Evolutionary conservation across 2,329 filamentous ascomycete genomes (phyloP), one percentile per base, ranked within the genome.

Genomic region (Fusarium longipes): DNA sequence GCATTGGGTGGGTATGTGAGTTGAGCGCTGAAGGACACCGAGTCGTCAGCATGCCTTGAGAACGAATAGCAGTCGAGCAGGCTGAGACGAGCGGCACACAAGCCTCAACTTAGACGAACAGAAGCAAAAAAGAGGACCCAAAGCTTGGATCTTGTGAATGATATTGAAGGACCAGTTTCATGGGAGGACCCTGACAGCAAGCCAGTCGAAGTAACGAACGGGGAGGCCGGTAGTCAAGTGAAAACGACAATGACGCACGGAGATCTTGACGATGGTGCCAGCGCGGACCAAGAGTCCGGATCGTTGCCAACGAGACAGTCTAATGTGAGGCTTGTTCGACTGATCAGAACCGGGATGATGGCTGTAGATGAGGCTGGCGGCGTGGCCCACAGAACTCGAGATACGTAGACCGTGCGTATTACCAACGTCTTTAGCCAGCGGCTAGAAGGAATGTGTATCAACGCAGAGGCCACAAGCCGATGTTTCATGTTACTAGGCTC

Each of bases 351-450:
- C 36, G 43, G 71, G 71, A 73, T 73, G 29, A 72, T 73, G 71
- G 71, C 52, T 73, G 71, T 65, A 71, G 45, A 55, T 68, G 67
- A 72, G 67, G 65, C 65, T 72, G 70, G 68, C 56, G 54, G 51
- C 48, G 38, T 27, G 69, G 33, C 48, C 71, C 70, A 69, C 67
- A 57, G 39, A 42, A 50, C 45, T 58, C 61, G 51, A 52, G 57
- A 62, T 49, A 68, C 67, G 57, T 60, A 66, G 64, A 33, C 50
- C 60, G 50, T 68, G 60, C 55, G 44, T 51, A 32, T 32, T 24
- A 27, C 30, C 30, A 43, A 27, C n/a, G 25, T 33, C 25, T 38
- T 40, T 45, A 39, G 30, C 47, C 43, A 59, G 44, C 35, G 24
- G 48, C 4, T 17, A 43, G 22, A 44, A 40, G 47, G 40, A 42